phyloP scores from a whole-genome alignment of 2,329 filamentous ascomycete species.

The Harringtonia aguacate region DNA sequence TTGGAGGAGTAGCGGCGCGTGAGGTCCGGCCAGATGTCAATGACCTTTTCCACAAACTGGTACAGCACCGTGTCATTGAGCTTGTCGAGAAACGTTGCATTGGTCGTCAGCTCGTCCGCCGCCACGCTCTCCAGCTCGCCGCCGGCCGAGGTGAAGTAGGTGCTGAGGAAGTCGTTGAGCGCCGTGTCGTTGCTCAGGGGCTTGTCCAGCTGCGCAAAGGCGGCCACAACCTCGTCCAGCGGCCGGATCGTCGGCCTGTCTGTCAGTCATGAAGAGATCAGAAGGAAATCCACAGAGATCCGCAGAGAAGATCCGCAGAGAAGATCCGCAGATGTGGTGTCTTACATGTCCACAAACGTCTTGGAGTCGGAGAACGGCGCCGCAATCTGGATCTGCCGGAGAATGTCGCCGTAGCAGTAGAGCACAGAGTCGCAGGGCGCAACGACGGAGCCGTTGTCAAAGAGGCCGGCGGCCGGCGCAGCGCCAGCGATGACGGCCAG shows the following conservation, averaged over 20 bases:
- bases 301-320: too few relatives aligned
- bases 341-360: slow-evolving; percentile 61
- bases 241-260: slow-evolving; percentile 47
- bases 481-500: background rate
- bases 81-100: slow-evolving; percentile 46
- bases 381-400: slow-evolving; percentile 52
- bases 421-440: slow-evolving; percentile 58
- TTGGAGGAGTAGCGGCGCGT: slow-evolving; percentile 46
- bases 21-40: slow-evolving; percentile 59
- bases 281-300: too few relatives aligned
- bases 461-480: slow-evolving; percentile 32
- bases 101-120: slow-evolving; percentile 36
- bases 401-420: slow-evolving; percentile 56
- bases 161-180: slow-evolving; percentile 49
- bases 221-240: slow-evolving; percentile 47
- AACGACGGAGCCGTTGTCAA: slow-evolving; percentile 47
- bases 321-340: too few relatives aligned
- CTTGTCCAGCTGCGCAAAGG: slow-evolving; percentile 47
- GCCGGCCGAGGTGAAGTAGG: slow-evolving; percentile 53
- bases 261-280: background rate
- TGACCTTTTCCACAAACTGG: slow-evolving; percentile 53
- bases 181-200: slow-evolving; percentile 54
- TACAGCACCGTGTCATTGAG: slow-evolving; percentile 47
- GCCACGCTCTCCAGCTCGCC: slow-evolving; percentile 49
- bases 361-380: slow-evolving; percentile 57